Base-by-base conservation (phyloP, 2,329 filamentous ascomycete species). In the Cladophialophora immunda region DNA sequence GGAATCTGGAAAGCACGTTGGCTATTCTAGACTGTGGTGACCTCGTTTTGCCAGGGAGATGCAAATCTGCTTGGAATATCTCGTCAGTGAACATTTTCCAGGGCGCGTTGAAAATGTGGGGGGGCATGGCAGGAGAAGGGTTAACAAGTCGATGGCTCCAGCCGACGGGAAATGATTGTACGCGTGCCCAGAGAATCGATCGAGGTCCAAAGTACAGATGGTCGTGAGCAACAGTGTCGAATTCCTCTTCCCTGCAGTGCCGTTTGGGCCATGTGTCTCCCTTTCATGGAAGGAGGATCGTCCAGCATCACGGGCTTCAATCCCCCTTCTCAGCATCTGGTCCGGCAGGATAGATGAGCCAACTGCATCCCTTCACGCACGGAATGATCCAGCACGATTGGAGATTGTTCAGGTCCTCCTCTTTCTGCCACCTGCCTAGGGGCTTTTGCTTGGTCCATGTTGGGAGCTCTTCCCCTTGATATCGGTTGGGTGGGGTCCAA, bases 1-100 rank as follows among this genome's bases (percentile, higher is more conserved):
- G 63, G 32, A 50, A 57, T 55, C 56, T 66, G 59, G 50, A 53
- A 54, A 52, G 57, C 55, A 62, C 38, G 47, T 58, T 63, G 62
- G 30, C 47, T 65, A 65, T 70, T 70, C 54, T 66, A 67, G 65
- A 68, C 58, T 53, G 62, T 30, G 63, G 47, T 65, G 55, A 59
- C 47, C 58, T 63, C 53, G 56, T 38, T 38, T 61, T 66, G 67
- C 11, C 30, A 27, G 52, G 38, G 30, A 45, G 59, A 59, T n/a
- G 38, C 38, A 19, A 59, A 65, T 66, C 68, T 69, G 41, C 32
- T 47, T 62, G n/a, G 53, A 55, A 61, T 53, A 36, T 50, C 30
- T 58, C 19, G 65, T 69, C 65, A 69, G 64, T 58, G n/a, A 62
- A 52, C 38, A 38, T n/a, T 52, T 58, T 29, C 25, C 29, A 29